Evolutionary conservation across 305 asterid genomes (phyloP).

Genomic region (Fraxinus xanthoxyloides): DNA sequence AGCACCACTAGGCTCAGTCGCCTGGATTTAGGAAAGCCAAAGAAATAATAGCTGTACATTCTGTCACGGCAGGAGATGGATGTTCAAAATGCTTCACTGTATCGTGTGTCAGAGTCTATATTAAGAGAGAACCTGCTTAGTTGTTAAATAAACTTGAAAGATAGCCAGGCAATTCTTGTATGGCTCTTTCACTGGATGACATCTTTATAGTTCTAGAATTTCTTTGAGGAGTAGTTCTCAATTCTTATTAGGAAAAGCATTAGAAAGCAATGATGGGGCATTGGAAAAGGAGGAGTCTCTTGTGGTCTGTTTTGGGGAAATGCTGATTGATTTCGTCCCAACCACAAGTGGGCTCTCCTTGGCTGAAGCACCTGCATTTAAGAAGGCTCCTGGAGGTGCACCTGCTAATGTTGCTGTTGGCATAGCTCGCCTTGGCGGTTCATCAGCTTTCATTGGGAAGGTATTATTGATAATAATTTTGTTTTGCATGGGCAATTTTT

Average conservation of each 20-base stretch:
- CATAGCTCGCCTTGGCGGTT: conserved; percentile 92
- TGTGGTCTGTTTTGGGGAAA: conserved; percentile 96
- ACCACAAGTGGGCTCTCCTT: conserved; percentile 78
- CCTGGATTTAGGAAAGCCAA: neutral
- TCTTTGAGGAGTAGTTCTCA: conserved; percentile 1
- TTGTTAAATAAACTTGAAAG: neutral
- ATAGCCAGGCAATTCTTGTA: neutral
- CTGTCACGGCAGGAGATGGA: neutral
- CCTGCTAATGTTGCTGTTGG: conserved; percentile 99
- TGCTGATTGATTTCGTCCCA: conserved; percentile 95
- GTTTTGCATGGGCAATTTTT: neutral
- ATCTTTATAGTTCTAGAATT: conserved; percentile 8
- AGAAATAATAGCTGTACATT: neutral
- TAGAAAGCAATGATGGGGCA: conserved; percentile 43
- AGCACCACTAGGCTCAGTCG: neutral
- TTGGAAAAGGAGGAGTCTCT: conserved; percentile 59
- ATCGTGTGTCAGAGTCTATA: neutral
- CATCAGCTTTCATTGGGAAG: conserved; percentile 96
- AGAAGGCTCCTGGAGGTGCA: conserved; percentile 98
- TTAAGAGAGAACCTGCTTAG: neutral
- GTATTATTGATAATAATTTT: conserved; percentile 26
- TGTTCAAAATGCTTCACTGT: neutral
- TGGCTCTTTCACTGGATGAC: neutral
- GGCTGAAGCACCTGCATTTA: conserved; percentile 91
- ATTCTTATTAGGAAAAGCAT: conserved; percentile 48